Base-by-base conservation (phyloP, 495 filamentous ascomycete species). In the Parmelia sp. region DNA sequence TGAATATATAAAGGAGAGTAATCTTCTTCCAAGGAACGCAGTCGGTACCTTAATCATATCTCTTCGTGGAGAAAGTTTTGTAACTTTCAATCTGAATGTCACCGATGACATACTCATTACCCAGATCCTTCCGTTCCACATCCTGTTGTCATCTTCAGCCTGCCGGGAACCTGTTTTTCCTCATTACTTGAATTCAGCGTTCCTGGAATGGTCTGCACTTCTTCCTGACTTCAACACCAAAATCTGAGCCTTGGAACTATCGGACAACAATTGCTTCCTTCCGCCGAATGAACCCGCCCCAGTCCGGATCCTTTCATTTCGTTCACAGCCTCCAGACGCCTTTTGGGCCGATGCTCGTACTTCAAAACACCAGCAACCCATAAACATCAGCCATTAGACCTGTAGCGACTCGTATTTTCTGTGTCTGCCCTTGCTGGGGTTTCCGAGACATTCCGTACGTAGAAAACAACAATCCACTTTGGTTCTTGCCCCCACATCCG, bases 391-490 rank as follows among this genome's bases (percentile, higher is more conserved):
- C 8, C 17, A 44, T 44, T 45, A 21, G 2, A 45, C 21, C 45
- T 49, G 17, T n/a, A 31, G 61, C 9, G 11, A 40, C 11, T 44
- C 51, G 49, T n/a, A 45, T 51, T 45, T 63, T 17, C 49, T 31
- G 35, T 44, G 61, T 10, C 21, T 35, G 23, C 42, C 17, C 47
- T 49, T 14, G 42, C 31, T 37, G 14, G 8, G 12, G 25, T 17
- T 36, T 29, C 55, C 40, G 12, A 59, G 33, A 51, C 33, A 58
- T 58, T 64, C 23, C 55, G 40, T 56, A 58, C 25, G 40, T 56
- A 36, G 35, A 36, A 10, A 4, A 58, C 42, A 17, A 31, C 15
- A 42, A 58, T 33, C 10, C 53, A 29, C 58, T 49, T 56, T 29
- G 11, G 33, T 33, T 37, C 21, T 37, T 51, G 31, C 37, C 57